Base-by-base conservation (phyloP, 345 rosid genomes). In the Rhodomyrtus tomentosa region DNA sequence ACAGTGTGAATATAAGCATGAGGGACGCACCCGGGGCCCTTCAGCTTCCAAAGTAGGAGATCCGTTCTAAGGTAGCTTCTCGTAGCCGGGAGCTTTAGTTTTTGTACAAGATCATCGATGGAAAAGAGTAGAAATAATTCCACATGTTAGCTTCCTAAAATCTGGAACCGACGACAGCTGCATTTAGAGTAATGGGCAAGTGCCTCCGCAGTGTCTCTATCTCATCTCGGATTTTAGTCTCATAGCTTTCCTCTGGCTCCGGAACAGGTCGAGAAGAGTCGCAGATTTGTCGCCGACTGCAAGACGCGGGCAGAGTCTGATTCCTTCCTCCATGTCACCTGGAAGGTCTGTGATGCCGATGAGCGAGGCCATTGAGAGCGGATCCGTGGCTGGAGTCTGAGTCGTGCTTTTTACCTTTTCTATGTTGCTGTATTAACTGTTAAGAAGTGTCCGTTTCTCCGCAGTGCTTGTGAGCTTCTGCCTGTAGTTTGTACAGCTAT, bases 1-100 rank as follows among this genome's bases (percentile, higher is more conserved):
- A 98, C 89, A 98, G 98, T 86, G 81, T 98, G 85, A 96, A 95
- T 84, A 93, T 98, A 87, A 96, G 99, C 90, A 96, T 95, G 95
- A 95, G 98, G 91, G 99, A 96, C 85, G 94, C 90, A 15, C 89
- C 92, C 0, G 92, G 89, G 55, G 88, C 94, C 14, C 68, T 83
- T 86, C 45, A 76, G 81, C 50, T 21, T 76, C 56, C 76, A 21
- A 68, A 68, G 76, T 68, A 68, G 76, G 76, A 68, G 76, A 68
- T 24, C 76, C 12, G 12, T 68, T 32, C 42, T 68, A 68, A 68
- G 76, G 76, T 27, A 80, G 36, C 59, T 56, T 58, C 62, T 55
- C 24, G 1, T 80, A 45, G 22, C 83, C 18, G 15, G 36, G 48
- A 80, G 32, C 76, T 68, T 36, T 68, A 2, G 45, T 68, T 68